Conservation (phyloP, 163 green algal species). For the Prototheca cutis region DNA sequence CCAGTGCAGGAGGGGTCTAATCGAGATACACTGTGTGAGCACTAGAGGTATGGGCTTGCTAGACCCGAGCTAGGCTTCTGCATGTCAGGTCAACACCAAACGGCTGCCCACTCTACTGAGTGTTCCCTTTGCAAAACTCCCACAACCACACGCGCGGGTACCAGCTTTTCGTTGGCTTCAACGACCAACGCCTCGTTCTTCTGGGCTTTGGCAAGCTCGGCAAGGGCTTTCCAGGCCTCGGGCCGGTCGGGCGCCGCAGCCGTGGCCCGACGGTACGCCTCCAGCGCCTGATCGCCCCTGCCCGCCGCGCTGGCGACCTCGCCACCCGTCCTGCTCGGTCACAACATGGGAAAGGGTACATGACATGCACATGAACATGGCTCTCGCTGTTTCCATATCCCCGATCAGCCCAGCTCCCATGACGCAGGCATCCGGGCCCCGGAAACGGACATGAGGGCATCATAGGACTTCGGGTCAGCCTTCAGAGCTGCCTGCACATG, state of each 20-base stretch:
- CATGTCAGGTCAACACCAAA: neutral
- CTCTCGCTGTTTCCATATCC: no score
- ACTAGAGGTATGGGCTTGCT: neutral
- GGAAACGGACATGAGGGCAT: conserved; percentile 46
- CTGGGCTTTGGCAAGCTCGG: conserved; percentile 38
- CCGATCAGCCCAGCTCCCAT: no score
- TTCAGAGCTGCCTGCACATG: conserved; percentile 48
- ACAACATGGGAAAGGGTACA: neutral
- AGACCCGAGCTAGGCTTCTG: neutral
- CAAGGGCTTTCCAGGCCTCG: conserved; percentile 59
- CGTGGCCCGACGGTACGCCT: conserved; percentile 20
- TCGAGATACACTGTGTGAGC: no score
- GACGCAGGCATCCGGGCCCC: neutral
- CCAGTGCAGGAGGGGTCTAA: no score
- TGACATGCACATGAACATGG: no score
- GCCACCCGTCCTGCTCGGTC: conserved; percentile 51
- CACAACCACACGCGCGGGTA: neutral
- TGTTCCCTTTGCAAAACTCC: neutral
- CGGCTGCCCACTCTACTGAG: neutral
- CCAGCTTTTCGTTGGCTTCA: neutral
- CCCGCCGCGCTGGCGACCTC: conserved; percentile 47
- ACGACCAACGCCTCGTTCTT: neutral
- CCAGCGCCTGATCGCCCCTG: conserved; percentile 30
- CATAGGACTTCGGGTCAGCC: conserved; percentile 39
- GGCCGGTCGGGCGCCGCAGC: conserved; percentile 28